These are phyloP conservation scores for Rutidosis leptorrhynchoides DNA, from an alignment of 129 eudicot species.

Conservation along the genomic window DNA sequence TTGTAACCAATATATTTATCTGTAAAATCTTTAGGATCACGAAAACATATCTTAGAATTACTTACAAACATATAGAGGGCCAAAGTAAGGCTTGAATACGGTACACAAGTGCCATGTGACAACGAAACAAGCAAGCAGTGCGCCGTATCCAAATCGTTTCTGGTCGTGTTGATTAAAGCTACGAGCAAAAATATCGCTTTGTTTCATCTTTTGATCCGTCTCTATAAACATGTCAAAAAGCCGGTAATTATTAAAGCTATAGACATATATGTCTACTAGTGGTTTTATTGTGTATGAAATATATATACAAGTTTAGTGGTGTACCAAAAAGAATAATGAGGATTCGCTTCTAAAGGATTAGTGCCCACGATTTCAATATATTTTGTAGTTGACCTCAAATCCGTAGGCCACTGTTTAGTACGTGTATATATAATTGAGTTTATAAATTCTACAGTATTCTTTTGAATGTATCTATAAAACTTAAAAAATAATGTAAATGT, in stretches of 20 bases:
- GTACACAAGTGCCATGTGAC: constrained; percentile 35
- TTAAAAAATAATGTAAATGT: not conserved
- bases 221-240: constrained; percentile 6
- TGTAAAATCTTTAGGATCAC: too few relatives aligned
- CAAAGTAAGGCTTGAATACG: constrained; percentile 40
- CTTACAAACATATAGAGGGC: constrained; percentile 37
- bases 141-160: constrained; percentile 42
- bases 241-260: constrained; percentile 14
- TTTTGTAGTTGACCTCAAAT: constrained; percentile 32
- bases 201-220: constrained; percentile 10
- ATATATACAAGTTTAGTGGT: constrained; percentile 19
- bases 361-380: constrained; percentile 31
- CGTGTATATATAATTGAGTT: not conserved
- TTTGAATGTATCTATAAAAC: too few relatives aligned
- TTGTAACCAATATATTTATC: too few relatives aligned
- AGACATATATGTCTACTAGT: not conserved
- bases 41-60: too few relatives aligned
- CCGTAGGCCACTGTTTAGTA: constrained; percentile 5
- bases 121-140: constrained; percentile 45
- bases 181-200: constrained; percentile 33
- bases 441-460: not conserved
- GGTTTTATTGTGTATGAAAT: not conserved
- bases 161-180: constrained; percentile 52
- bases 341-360: constrained; percentile 23
- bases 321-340: constrained; percentile 24